Evolutionary conservation across 1,139 yeast species (phyloP).

Genomic region (Dujonia santamariae): DNA sequence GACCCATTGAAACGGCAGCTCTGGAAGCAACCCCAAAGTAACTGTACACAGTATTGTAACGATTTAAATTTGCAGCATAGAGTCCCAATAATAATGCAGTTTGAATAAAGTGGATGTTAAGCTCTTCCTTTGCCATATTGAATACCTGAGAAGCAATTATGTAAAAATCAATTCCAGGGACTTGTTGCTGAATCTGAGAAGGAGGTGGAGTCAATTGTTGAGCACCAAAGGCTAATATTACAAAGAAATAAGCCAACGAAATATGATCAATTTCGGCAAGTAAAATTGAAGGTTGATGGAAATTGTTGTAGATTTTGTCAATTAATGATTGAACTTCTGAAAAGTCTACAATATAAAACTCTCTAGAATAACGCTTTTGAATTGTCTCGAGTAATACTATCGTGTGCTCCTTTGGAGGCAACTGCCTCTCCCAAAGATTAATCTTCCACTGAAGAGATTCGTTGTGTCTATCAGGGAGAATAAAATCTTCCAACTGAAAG

Average conservation of each 20-base stretch:
- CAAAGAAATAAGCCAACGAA: constrained; percentile 29
- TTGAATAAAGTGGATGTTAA: constrained; percentile 39
- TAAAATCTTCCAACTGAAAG: constrained; percentile 7
- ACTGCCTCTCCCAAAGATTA: constrained; percentile 8
- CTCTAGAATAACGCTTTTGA: constrained; percentile 26
- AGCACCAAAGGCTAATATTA: constrained; percentile 36
- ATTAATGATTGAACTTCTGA: constrained; percentile 17
- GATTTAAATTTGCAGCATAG: constrained; percentile 45
- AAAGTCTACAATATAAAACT: constrained; percentile 37
- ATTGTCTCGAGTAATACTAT: constrained; percentile 6
- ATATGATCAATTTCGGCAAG: constrained; percentile 5
- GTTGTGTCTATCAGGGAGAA: constrained; percentile 8
- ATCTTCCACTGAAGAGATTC: constrained; percentile 8
- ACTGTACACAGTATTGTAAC: constrained; percentile 48
- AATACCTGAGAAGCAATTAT: constrained; percentile 39
- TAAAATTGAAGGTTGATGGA: constrained; percentile 14
- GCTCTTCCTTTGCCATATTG: constrained; percentile 37
- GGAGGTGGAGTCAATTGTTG: constrained; percentile 21
- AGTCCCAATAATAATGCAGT: constrained; percentile 45
- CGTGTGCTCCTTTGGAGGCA: constrained; percentile 8
- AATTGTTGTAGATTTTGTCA: constrained; percentile 26
- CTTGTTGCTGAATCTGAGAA: constrained; percentile 3
- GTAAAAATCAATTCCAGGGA: constrained; percentile 38
- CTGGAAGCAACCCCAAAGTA: constrained; percentile 50
- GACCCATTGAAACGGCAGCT: constrained; percentile 42